A percentile compares a stretch with the other conserved stretches of the same genome.
Evolutionary conservation across 371 early-diverging fungal species (phyloP).

Genomic region (Entomophthora muscae): DNA sequence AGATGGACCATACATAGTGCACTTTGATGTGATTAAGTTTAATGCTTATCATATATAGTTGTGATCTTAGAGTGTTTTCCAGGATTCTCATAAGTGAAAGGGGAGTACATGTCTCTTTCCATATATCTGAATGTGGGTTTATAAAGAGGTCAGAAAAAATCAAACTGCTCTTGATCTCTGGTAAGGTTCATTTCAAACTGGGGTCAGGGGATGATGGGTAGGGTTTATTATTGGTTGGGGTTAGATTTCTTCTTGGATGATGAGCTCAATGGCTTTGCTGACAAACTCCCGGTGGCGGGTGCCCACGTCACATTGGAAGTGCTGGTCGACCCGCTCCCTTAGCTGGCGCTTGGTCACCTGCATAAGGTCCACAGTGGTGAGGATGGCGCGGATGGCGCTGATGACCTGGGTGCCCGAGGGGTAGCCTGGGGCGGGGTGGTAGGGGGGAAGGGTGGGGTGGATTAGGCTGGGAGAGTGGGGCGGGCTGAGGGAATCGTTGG

Average conservation of each 20-base stretch:
- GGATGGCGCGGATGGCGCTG: conserved; percentile 46
- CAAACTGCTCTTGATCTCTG: no score
- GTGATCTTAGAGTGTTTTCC: no score
- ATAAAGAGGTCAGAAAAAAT: no score
- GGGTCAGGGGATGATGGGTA: no score
- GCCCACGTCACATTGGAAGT: neutral
- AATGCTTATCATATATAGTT: no score
- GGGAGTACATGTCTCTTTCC: no score
- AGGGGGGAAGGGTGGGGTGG: conserved; percentile 7
- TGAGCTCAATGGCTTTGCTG: neutral
- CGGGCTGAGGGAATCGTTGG: neutral
- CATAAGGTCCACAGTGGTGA: conserved; percentile 57
- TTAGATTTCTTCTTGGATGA: conserved; percentile 1
- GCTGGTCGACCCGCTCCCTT: conserved; percentile 42
- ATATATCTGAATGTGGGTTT: no score
- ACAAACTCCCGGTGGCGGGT: conserved; percentile 3
- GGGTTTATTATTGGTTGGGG: no score
- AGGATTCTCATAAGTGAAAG: no score
- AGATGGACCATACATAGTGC: no score
- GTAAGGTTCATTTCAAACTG: no score
- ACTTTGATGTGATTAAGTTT: no score
- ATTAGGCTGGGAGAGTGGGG: neutral
- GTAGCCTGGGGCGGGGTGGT: neutral
- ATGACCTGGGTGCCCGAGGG: conserved; percentile 50
- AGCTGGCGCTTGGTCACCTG: conserved; percentile 72